These are phyloP conservation scores for Globisporangium carolinianum DNA, from an alignment of 352 stramenopile genomes.

Conservation along the genomic window DNA sequence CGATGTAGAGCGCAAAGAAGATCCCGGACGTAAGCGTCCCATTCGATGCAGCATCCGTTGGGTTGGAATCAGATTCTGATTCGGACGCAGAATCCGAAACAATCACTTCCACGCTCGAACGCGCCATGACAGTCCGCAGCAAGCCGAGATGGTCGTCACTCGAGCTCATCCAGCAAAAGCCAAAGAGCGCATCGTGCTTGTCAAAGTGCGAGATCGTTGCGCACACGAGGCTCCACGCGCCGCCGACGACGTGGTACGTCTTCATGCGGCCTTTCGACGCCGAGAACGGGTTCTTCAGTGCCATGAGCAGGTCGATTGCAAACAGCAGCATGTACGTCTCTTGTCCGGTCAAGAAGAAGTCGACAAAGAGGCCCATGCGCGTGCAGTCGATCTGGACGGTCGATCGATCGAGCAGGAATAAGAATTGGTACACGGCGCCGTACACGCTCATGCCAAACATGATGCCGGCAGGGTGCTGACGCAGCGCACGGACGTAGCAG, in stretches of 20 bases:
- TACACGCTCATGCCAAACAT: slow-evolving; percentile 87
- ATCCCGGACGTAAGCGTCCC: slow-evolving; percentile 50
- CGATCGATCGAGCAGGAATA: slow-evolving; percentile 56
- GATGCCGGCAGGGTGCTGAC: slow-evolving; percentile 76
- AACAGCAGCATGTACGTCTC: slow-evolving; percentile 89
- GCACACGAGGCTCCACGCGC: slow-evolving; percentile 62
- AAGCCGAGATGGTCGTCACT: slow-evolving; percentile 35
- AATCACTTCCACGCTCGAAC: background rate
- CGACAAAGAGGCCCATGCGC: slow-evolving; percentile 59
- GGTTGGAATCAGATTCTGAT: background rate
- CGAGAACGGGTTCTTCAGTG: slow-evolving; percentile 83
- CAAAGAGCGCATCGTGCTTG: slow-evolving; percentile 67
- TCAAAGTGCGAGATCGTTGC: slow-evolving; percentile 72
- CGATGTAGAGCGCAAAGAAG: slow-evolving; percentile 80
- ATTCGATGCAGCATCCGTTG: slow-evolving; percentile 17
- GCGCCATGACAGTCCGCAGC: background rate
- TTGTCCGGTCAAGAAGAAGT: slow-evolving; percentile 79
- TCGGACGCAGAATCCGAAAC: background rate
- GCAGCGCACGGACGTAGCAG: slow-evolving; percentile 51
- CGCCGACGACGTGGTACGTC: slow-evolving; percentile 68
- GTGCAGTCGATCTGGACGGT: slow-evolving; percentile 39
- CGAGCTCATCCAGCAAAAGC: slow-evolving; percentile 73
- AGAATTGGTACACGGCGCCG: slow-evolving; percentile 73
- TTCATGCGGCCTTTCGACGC: slow-evolving; percentile 76
- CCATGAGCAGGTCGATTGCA: slow-evolving; percentile 74